Base-by-base conservation (phyloP, 192 early-diverging fungal genomes). In the Geranomyces variabilis region DNA sequence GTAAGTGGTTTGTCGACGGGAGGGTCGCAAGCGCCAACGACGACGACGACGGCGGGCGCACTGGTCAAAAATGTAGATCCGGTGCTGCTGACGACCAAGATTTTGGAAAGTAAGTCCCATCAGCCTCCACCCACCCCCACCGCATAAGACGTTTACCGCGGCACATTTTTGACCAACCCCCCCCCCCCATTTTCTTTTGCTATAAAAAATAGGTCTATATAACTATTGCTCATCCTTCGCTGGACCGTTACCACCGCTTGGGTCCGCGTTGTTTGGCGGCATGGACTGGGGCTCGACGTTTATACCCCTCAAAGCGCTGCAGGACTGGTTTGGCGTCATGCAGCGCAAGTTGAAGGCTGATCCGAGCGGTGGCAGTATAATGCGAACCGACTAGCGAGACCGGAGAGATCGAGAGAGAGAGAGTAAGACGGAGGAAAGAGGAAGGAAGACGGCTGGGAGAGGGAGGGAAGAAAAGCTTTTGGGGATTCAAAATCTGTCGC, bases 281-380 rank as follows among this genome's bases (percentile, higher is more conserved):
- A 26, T 75, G 21, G 73, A 77, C 36, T 75, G 75, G 70, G 73
- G 67, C 31, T 73, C 65, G 0, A 78, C 80, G 10, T 84, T 58
- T 69, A 78, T 84, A 21, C 83, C 83, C 0, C 28, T 85, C 12
- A 78, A 81, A 78, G 83, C 74, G 17, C 71, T 83, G 71, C 63
- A 71, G 26, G 65, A 77, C 77, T 81, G 48, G 72, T 92, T 59
- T 49, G 15, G 45, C 7, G 5, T 45, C 10, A 85, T 93, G 21
- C 78, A 88, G 48, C 78, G 90, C 62, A 94, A 94, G 72, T 66
- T 91, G 33, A 89, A 90, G 70, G 77, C 81, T 17, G 89, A 94
- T 74, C 91, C 93, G 21, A 76, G 74, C 22, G 76, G 61, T 19
- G 28, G 44, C 63, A 64, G 63, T 29, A 41, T 41, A 41, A 41